Evolutionary conservation across 192 early-diverging fungal genomes (phyloP).

Genomic region (Coemansia sp.): DNA sequence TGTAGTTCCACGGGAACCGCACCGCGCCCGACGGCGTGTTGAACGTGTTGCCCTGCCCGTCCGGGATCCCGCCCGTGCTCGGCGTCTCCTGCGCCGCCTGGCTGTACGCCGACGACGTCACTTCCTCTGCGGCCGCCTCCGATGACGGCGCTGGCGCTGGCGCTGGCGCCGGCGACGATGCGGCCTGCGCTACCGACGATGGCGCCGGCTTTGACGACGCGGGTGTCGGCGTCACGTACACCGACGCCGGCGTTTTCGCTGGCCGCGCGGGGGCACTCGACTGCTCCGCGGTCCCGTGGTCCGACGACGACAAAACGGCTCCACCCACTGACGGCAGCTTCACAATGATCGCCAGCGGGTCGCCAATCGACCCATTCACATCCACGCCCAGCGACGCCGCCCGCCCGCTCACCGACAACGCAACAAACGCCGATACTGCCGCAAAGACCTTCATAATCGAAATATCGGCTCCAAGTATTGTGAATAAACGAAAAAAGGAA

Average conservation of each 20-base stretch:
- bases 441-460: no score
- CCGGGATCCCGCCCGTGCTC: conserved; percentile 23
- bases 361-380: conserved; percentile 1
- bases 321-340: conserved; percentile 1
- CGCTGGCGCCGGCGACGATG: background rate
- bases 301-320: background rate
- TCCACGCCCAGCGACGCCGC: background rate
- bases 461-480: no score
- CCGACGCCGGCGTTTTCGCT: background rate
- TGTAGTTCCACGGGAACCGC: conserved; percentile 49
- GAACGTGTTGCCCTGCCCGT: conserved; percentile 45
- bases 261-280: background rate
- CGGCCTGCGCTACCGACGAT: background rate
- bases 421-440: no score
- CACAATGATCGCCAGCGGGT: conserved; percentile 8
- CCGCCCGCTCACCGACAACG: no score
- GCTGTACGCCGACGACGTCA: background rate
- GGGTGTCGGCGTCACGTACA: background rate
- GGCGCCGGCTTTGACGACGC: background rate
- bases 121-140: background rate
- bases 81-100: background rate
- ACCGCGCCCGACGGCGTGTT: conserved; percentile 27
- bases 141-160: background rate
- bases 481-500: no score
- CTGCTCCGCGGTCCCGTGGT: background rate